Evolutionary conservation across 495 filamentous ascomycete genomes (phyloP).

Genomic region (Aspergillus ellipticus): DNA sequence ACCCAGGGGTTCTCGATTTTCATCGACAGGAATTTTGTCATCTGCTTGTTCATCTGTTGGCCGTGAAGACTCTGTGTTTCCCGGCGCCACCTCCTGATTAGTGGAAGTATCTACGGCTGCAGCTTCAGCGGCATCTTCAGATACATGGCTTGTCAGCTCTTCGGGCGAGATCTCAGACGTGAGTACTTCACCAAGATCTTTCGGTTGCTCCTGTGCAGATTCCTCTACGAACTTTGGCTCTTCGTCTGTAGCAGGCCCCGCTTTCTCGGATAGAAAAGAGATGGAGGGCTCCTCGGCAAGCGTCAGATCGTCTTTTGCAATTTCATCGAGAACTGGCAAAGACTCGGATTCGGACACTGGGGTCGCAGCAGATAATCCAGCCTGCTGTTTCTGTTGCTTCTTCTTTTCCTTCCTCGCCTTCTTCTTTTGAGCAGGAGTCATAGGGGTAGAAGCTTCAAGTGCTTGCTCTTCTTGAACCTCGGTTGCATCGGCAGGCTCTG

Average conservation of each 20-base stretch:
- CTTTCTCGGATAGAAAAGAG: not conserved
- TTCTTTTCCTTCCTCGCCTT: slow-evolving; percentile 22
- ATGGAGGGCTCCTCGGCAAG: not conserved
- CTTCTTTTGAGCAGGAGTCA: slow-evolving; percentile 20
- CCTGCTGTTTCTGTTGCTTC: slow-evolving; percentile 21
- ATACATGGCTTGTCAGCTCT: not conserved
- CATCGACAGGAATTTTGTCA: not conserved
- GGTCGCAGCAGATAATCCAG: slow-evolving; percentile 8
- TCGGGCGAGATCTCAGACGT: not conserved
- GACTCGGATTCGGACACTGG: slow-evolving; percentile 8
- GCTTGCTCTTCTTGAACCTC: slow-evolving; percentile 1
- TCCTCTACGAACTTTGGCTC: not conserved
- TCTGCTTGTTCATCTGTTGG: not conserved
- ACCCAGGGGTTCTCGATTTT: not conserved
- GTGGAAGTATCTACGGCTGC: not conserved
- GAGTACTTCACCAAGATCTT: not conserved
- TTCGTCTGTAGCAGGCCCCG: not conserved
- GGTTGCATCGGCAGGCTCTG: not conserved
- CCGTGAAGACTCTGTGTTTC: not conserved
- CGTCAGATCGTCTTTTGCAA: not conserved
- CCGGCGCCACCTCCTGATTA: not conserved
- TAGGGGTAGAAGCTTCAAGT: slow-evolving; percentile 6
- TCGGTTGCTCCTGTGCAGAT: not conserved
- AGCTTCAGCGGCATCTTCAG: not conserved
- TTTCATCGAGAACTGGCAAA: not conserved